Base-by-base conservation (phyloP, 2,329 filamentous ascomycete species). In the Fusarium sp. region DNA sequence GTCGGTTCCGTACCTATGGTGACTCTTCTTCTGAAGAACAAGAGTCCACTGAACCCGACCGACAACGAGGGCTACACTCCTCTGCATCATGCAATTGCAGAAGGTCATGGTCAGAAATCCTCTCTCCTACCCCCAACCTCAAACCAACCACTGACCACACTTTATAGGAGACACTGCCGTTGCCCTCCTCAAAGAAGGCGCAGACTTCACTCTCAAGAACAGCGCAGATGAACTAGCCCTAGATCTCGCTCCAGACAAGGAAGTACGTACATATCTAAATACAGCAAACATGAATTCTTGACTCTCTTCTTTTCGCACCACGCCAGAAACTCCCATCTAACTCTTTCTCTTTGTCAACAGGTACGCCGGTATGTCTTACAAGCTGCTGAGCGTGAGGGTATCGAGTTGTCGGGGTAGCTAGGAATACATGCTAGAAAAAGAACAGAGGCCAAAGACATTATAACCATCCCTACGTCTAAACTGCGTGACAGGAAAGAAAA, bases 1-100 rank as follows among this genome's bases (percentile, higher is more conserved):
- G 89, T 94, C 6, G 97, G 97, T 9, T 95, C 92, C 6, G 88
- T 92, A n/a, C 94, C 95, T 8, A 93, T 99, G 82, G 85, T 97
- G 47, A 92, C 90, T 73, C 81, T 97, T 37, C 82, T 99, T 16
- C 82, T 98, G 18, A 88, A 92, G 74, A 88, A 92, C 72, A 86
- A 84, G 70, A 97, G 93, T 69, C 94, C 95, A 1, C 77, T 98
- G 24, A 93, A 97, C 79, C 90, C 93, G 4, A 90, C 91, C 4
- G 96, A 99, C 81, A 83, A 84, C 35, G 89, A 93, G 71, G 95
- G 95, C 2, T 90, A 92, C 77, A 98, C 96, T 24, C 91, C 96
- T 6, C 83, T 99, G 74, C 96, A 99, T 80, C 96, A 99, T 77
- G 90, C 93, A 15, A 82, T 94, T 69, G 91, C 91, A 3, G 93